Percentiles rank a stretch among this genome's conserved stretches.
Evolutionary conservation across 2,329 filamentous ascomycete species (phyloP).

Genomic region (Aspergillus pseudoterreus): DNA sequence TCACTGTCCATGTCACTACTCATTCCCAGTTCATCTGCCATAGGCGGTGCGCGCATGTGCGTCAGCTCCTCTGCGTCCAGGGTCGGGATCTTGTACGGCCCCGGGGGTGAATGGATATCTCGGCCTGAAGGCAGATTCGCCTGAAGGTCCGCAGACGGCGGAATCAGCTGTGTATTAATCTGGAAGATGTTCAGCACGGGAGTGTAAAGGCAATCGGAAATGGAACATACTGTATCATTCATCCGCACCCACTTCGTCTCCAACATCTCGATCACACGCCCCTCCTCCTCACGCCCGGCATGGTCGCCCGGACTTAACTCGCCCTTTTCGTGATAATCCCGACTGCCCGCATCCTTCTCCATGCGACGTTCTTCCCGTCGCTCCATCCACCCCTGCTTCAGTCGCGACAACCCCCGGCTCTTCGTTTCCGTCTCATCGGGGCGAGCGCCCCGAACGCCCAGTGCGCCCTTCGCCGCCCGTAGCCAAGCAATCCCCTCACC

Average conservation of each 20-base stretch:
- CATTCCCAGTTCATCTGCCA: slow-evolving; percentile 41
- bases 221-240: slow-evolving; percentile 71
- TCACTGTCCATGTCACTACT: slow-evolving; percentile 44
- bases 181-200: slow-evolving; percentile 31
- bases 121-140: slow-evolving; percentile 81
- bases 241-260: slow-evolving; percentile 85
- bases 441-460: slow-evolving; percentile 58
- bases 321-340: slow-evolving; percentile 26
- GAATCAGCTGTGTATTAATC: slow-evolving; percentile 77
- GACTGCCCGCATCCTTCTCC: slow-evolving; percentile 58
- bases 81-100: slow-evolving; percentile 62
- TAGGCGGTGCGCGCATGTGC: slow-evolving; percentile 55
- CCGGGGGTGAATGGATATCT: slow-evolving; percentile 69
- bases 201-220: neutral
- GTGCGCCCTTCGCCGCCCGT: slow-evolving; percentile 68
- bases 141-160: slow-evolving; percentile 66
- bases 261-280: slow-evolving; percentile 78
- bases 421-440: slow-evolving; percentile 36
- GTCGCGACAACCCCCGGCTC: slow-evolving; percentile 42
- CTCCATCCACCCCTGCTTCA: slow-evolving; percentile 73
- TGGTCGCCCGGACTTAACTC: slow-evolving; percentile 59
- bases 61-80: slow-evolving; percentile 63
- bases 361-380: slow-evolving; percentile 74
- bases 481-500: slow-evolving; percentile 87
- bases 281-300: slow-evolving; percentile 80